Base-by-base conservation (phyloP, 2,329 filamentous ascomycete genomes). In the Apiospora malaysiana region DNA sequence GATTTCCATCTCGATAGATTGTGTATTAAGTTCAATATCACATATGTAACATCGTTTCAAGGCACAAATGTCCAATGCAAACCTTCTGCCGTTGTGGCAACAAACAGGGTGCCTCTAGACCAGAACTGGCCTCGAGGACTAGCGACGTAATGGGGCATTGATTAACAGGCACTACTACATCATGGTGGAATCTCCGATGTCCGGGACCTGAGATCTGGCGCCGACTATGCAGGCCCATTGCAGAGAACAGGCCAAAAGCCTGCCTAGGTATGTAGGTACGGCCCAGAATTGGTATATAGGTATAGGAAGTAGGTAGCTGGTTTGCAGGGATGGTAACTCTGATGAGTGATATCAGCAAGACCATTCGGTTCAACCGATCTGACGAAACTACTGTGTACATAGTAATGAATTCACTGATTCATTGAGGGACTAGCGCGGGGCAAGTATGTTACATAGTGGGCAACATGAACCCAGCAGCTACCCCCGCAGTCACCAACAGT, bases 391-490 rank as follows among this genome's bases (percentile, higher is more conserved):
- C n/a, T n/a, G n/a, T n/a, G n/a, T n/a, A n/a, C n/a, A n/a, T n/a
- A n/a, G n/a, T n/a, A n/a, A n/a, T 59, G 12, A 45, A 45, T 45
- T 45, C 12, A 45, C 16, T 45, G 42, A 45, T 16, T 45, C 42
- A 45, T 45, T 12, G 42, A 45, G 42, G 42, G 42, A 45, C 42
- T 45, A 59, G 51, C 51, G 51, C 51, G 51, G 51, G 49, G 51
- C 51, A 59, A 37, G 49, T 27, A 18, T 6, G 51, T 59, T 59
- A 59, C 51, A 59, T 59, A 37, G 37, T 37, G 51, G 51, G 51
- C 51, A 32, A 37, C 32, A 14, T 9, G n/a, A 49, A 5, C 25
- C 23, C 56, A 63, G 51, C 32, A 8, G 56, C 32, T 63, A n/a
- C 18, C 56, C 56, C 56, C 32, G 18, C 56, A 63, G 9, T 63